These are phyloP conservation scores for Pseudonitzschia pungens DNA, from an alignment of 108 stramenopile genomes.

Conservation along the genomic window DNA sequence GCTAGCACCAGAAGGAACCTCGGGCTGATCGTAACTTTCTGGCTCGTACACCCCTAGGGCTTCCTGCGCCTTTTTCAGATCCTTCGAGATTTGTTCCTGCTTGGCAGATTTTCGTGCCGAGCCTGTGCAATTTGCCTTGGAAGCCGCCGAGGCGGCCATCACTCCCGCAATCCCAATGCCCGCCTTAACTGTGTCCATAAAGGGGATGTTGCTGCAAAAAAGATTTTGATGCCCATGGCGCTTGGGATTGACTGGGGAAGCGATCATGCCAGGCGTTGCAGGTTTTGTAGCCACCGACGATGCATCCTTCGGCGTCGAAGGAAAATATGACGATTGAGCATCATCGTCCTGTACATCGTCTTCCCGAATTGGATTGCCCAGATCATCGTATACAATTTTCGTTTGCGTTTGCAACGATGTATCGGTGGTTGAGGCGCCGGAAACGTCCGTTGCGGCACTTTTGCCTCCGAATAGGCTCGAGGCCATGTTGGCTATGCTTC, in stretches of 20 bases:
- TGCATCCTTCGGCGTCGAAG: neutral
- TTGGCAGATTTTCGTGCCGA: neutral
- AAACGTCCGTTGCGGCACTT: neutral
- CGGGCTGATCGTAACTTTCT: neutral
- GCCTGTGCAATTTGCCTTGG: neutral
- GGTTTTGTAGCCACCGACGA: neutral
- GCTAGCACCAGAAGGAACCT: neutral
- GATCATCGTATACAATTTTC: conserved; percentile 35
- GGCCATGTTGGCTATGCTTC: neutral
- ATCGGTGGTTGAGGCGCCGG: neutral
- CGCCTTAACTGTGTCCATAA: conserved; percentile 2
- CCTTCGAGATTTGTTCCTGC: neutral
- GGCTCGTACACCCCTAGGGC: conserved; percentile 6
- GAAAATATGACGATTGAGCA: neutral
- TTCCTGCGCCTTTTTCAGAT: neutral
- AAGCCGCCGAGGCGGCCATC: neutral
- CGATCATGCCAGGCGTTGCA: no score
- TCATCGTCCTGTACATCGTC: neutral
- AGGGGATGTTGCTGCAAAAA: conserved; percentile 3
- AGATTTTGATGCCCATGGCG: neutral
- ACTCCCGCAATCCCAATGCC: conserved; percentile 8
- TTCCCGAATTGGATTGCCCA: conserved; percentile 33
- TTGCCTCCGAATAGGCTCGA: neutral
- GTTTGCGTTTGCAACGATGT: neutral
- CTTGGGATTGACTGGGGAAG: neutral